phyloP scores from a whole-genome alignment of 768 basidiomycete genomes.

The Scleroderma bovista region DNA sequence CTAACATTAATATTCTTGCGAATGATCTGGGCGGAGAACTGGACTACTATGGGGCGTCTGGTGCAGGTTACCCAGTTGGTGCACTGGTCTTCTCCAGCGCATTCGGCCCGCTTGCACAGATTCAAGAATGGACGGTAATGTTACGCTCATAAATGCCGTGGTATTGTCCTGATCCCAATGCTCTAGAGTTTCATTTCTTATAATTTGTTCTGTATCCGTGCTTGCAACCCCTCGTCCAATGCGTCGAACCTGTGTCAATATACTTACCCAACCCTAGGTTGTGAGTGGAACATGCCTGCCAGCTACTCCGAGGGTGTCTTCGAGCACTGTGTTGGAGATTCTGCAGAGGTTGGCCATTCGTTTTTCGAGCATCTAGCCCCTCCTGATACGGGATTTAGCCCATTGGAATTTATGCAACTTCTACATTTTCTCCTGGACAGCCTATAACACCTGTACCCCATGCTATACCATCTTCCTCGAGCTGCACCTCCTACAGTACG shows the following conservation, averaged over 20 bases:
- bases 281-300: slow-evolving; percentile 59
- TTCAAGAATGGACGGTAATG: slow-evolving; percentile 69
- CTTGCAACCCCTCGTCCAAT: slow-evolving; percentile 47
- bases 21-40: slow-evolving; percentile 61
- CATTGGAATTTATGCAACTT: slow-evolving; percentile 64
- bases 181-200: slow-evolving; percentile 56
- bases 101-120: slow-evolving; percentile 53
- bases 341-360: slow-evolving; percentile 34
- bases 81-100: slow-evolving; percentile 69
- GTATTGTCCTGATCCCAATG: not conserved
- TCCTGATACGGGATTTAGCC: slow-evolving; percentile 31
- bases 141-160: slow-evolving; percentile 8
- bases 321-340: slow-evolving; percentile 50
- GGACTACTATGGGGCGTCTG: slow-evolving; percentile 64
- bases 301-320: slow-evolving; percentile 41
- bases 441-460: slow-evolving; percentile 51
- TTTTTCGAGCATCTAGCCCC: not conserved
- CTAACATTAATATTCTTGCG: slow-evolving; percentile 54
- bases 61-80: slow-evolving; percentile 55
- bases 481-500: slow-evolving; percentile 48
- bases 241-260: slow-evolving; percentile 57
- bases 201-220: slow-evolving; percentile 66
- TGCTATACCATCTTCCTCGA: slow-evolving; percentile 51
- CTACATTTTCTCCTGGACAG: slow-evolving; percentile 63
- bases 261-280: slow-evolving; percentile 51